Conservation (phyloP, 306 rosid species). For the Castanea sativa region DNA sequence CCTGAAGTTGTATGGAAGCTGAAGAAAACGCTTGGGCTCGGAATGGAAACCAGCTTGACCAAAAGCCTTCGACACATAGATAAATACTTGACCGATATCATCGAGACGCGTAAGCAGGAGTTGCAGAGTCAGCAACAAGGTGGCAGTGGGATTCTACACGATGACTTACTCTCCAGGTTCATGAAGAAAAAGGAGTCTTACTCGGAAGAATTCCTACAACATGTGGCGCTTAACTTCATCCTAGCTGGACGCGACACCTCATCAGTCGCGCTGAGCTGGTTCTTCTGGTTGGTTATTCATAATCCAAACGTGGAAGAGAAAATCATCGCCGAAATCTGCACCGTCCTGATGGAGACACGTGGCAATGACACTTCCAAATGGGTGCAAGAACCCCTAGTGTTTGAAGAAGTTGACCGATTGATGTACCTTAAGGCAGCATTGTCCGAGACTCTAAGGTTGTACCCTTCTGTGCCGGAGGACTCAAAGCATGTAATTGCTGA, state of each 20-base stretch:
- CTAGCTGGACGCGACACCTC: conserved; percentile 97
- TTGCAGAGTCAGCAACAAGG: conserved; percentile 18
- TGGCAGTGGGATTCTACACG: conserved; percentile 38
- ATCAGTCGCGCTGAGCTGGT: conserved; percentile 84
- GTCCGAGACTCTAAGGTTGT: conserved; percentile 75
- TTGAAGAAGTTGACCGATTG: conserved; percentile 78
- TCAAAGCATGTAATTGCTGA: conserved; percentile 67
- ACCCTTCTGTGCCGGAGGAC: conserved; percentile 90
- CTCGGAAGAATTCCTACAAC: conserved; percentile 65
- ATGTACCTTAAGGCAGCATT: conserved; percentile 72
- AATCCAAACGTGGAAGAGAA: conserved; percentile 65
- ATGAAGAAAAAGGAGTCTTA: conserved; percentile 79
- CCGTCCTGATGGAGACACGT: conserved; percentile 67
- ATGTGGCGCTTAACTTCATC: conserved; percentile 88
- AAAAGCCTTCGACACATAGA: conserved; percentile 53
- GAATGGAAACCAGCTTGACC: conserved; percentile 61
- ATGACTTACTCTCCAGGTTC: conserved; percentile 74
- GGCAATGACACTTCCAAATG: conserved; percentile 47
- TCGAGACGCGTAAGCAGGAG: conserved; percentile 60
- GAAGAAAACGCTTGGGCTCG: conserved; percentile 50
- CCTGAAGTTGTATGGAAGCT: conserved; percentile 46
- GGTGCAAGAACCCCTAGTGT: conserved; percentile 60
- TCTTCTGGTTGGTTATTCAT: conserved; percentile 63
- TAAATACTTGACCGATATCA: conserved; percentile 49
- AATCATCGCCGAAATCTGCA: conserved; percentile 58